Conservation (phyloP, 148 eudicot genomes). For the Nepenthes mirabilis region DNA sequence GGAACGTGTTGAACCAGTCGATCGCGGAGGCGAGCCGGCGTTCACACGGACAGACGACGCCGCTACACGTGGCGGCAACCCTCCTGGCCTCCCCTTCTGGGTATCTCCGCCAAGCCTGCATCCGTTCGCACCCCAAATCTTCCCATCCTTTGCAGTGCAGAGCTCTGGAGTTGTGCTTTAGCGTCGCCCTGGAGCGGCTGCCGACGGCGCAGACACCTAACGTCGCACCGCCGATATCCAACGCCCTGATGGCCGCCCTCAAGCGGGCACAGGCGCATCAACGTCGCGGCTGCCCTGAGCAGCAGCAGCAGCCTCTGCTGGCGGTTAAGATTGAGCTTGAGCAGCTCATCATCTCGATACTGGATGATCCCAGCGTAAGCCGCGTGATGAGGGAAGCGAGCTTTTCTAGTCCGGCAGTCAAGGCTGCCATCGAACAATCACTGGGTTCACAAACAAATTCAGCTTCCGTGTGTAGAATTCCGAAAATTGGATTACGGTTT, state of each 20-base stretch:
- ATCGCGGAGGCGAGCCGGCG: constrained; percentile 72
- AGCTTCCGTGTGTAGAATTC: constrained; percentile 1
- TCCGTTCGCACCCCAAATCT: constrained; percentile 77
- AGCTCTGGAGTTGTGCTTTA: constrained; percentile 80
- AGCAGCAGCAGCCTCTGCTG: constrained; percentile 73
- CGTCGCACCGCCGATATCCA: constrained; percentile 46
- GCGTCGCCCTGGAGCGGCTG: constrained; percentile 72
- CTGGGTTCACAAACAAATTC: constrained; percentile 12
- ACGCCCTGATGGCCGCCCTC: constrained; percentile 82
- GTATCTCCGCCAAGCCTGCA: constrained; percentile 67
- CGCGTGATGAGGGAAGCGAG: constrained; percentile 86
- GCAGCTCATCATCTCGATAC: constrained; percentile 59
- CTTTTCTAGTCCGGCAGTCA: constrained; percentile 81
- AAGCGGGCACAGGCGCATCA: constrained; percentile 88
- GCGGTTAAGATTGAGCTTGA: constrained; percentile 86
- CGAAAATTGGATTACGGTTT: constrained; percentile 28
- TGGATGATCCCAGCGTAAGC: constrained; percentile 89
- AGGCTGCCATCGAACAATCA: constrained; percentile 58
- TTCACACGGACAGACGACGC: constrained; percentile 83
- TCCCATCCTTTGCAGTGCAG: constrained; percentile 91
- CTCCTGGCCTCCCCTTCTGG: constrained; percentile 54
- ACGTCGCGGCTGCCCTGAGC: constrained; percentile 79
- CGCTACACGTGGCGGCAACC: constrained; percentile 83
- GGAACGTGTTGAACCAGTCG: constrained; percentile 49
- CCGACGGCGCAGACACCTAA: constrained; percentile 32